Percentiles rank a stretch among this genome's conserved stretches.
Evolutionary conservation across 129 eudicot genomes (phyloP).

Genomic region (Erigeron canadensis): DNA sequence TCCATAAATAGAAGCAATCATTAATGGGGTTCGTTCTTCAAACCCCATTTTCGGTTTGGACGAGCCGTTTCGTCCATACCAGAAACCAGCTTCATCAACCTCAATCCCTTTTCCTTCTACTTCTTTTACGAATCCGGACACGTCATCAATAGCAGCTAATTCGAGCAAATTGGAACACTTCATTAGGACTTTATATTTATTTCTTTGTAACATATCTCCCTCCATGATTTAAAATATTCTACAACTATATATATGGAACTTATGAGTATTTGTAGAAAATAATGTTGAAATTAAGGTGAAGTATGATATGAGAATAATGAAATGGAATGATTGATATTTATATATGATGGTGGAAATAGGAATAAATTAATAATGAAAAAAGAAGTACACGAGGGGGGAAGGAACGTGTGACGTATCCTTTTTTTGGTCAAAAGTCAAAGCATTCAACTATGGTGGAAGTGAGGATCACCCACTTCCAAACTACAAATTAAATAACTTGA

Average conservation of each 20-base stretch:
- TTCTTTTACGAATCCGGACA: slow-evolving; percentile 42
- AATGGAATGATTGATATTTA: slow-evolving; percentile 28
- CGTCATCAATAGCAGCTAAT: slow-evolving; percentile 66
- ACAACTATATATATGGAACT: no score
- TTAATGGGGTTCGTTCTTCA: slow-evolving; percentile 65
- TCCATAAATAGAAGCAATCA: slow-evolving; percentile 84
- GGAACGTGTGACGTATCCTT: slow-evolving; percentile 63
- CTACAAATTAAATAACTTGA: slow-evolving; percentile 31
- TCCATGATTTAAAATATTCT: slow-evolving; percentile 39
- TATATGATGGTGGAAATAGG: slow-evolving; percentile 12
- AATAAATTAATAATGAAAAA: slow-evolving; percentile 10
- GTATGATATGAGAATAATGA: neutral
- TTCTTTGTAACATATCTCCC: slow-evolving; percentile 23
- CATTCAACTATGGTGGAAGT: slow-evolving; percentile 46
- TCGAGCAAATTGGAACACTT: slow-evolving; percentile 59
- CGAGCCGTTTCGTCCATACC: slow-evolving; percentile 76
- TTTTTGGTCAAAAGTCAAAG: slow-evolving; percentile 67
- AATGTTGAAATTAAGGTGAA: slow-evolving; percentile 7
- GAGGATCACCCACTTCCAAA: slow-evolving; percentile 44
- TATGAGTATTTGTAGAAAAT: neutral
- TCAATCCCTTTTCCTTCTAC: slow-evolving; percentile 42
- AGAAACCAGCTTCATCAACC: slow-evolving; percentile 51
- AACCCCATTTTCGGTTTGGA: slow-evolving; percentile 59
- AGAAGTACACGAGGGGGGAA: slow-evolving; percentile 38
- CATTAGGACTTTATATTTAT: slow-evolving; percentile 5